Conservation (phyloP, 2,329 filamentous ascomycete species). For the Thelonectria rubi region DNA sequence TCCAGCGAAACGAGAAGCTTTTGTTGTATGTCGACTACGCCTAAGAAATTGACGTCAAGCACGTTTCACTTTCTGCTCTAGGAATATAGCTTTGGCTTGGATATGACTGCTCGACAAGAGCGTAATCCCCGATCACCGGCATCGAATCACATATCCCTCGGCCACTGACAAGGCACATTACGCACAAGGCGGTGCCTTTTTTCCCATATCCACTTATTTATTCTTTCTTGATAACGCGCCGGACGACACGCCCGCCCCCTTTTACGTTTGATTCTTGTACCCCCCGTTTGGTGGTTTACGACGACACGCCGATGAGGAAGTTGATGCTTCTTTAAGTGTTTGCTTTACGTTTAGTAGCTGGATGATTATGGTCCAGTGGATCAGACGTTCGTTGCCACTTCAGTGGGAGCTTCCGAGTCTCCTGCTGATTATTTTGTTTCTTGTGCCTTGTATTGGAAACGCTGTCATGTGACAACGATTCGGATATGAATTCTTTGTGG, state of each 20-base stretch:
- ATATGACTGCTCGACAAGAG: constrained; percentile 11
- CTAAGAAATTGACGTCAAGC: constrained; percentile 43
- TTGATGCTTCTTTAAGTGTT: constrained; percentile 41
- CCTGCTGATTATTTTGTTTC: constrained; percentile 19
- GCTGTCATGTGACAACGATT: constrained; percentile 25
- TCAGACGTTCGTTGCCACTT: constrained; percentile 38
- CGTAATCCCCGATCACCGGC: constrained; percentile 12
- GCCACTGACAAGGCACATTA: constrained; percentile 21
- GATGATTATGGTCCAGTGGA: constrained; percentile 37
- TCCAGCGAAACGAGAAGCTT: constrained; percentile 87
- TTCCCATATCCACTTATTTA: constrained; percentile 24
- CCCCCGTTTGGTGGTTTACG: constrained; percentile 34
- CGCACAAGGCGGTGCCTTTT: constrained; percentile 22
- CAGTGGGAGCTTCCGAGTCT: constrained; percentile 25
- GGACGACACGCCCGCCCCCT: constrained; percentile 23
- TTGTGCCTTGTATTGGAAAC: constrained; percentile 27
- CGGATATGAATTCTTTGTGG: constrained; percentile 23
- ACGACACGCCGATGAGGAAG: constrained; percentile 40
- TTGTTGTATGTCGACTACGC: constrained; percentile 74
- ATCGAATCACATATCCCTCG: constrained; percentile 19
- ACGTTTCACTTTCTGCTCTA: constrained; percentile 36
- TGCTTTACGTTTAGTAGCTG: constrained; percentile 41
- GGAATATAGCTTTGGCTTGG: constrained; percentile 13
- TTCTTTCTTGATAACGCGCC: constrained; percentile 33
- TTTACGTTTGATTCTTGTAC: constrained; percentile 14